Base-by-base conservation (phyloP, 2,329 filamentous ascomycete genomes). In the Gaeumannomyces sp. region DNA sequence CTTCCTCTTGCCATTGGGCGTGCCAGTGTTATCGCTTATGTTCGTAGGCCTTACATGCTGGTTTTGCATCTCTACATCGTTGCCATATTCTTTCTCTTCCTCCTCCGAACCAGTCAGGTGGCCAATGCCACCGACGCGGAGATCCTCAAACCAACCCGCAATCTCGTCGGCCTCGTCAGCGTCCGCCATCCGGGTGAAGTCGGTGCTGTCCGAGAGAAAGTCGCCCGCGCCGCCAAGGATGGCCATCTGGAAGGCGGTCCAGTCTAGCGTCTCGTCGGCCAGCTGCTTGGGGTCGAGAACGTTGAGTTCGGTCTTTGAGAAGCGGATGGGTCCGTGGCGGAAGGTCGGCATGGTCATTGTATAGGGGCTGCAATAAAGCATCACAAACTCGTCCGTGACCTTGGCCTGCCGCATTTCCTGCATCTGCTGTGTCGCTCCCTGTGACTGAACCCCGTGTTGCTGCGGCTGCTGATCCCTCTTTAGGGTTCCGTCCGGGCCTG, bases 241-340 rank as follows among this genome's bases (percentile, higher is more conserved):
- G 22, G 86, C 85, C 80, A 87, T 86, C 73, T 89, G 85, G 71
- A 87, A 88, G 4, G 85, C 85, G 7, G 82, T 85, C 85, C 85
- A 88, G 76, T 89, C 85, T 4, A 88, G 73, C 11, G 77, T 80
- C 61, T 83, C 82, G 62, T 85, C 83, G 65, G 75, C 77, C 45
- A 69, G 67, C 62, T 70, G 61, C 66, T 67, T 27, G 60, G 63
- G 22, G 61, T 62, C 16, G 66, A 64, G 29, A 14, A 68, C 69
- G 8, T 67, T 65, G 10, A 79, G 70, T 62, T 83, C 80, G 3
- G 77, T 73, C 69, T 80, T 81, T 63, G 78, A 71, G 61, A 87
- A 73, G 3, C 83, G 78, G 67, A 88, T 85, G 3, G 79, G 80
- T 0, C 85, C 85, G 67, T 88, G 85, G 10, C 77, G 77, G 69